Base-by-base conservation (phyloP, 257 asterid species). In the Lycium barbarum region DNA sequence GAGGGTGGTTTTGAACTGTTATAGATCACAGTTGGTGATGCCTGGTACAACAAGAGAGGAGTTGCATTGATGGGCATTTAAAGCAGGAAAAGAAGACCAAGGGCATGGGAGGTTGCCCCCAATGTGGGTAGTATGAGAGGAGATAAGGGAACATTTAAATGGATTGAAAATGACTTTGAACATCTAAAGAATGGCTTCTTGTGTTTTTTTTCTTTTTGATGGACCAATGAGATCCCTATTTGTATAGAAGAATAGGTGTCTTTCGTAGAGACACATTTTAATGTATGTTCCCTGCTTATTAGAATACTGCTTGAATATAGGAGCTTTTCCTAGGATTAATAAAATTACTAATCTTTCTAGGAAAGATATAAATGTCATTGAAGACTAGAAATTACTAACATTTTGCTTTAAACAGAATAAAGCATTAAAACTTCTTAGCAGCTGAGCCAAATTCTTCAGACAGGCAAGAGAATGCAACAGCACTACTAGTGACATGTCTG, bases 381-480 rank as follows among this genome's bases (percentile, higher is more conserved):
- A 78, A 78, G 65, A 78, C 65, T 33, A 78, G 33, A 78, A 78
- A 78, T 53, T 53, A 9, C 9, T 53, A 18, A 76, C 65, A 78
- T 26, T 26, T 76, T 76, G 49, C 15, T 76, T 53, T 78, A 72
- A 11, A 72, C 38, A 72, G 57, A 45, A 70, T 40, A 72, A 45
- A 45, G 6, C 22, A 72, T 72, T 72, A 45, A 45, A 45, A 18
- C 80, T 70, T 72, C 17, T 26, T 72, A 45, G 38, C 13, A 43
- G 13, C 4, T 6, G 62, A 22, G 45, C 62, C 20, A 78, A 53
- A 53, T 78, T 78, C 82, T 78, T 78, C 82, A 54, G 12, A 78
- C 22, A 53, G 58, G 66, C 47, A 53, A 53, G 65, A 26, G 14
- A 78, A 51, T 33, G 82, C 49, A 53, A 49, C 26, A 53, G 63